Evolutionary conservation across 352 stramenopile genomes (phyloP).

Genomic region (Phytophthora rubi): DNA sequence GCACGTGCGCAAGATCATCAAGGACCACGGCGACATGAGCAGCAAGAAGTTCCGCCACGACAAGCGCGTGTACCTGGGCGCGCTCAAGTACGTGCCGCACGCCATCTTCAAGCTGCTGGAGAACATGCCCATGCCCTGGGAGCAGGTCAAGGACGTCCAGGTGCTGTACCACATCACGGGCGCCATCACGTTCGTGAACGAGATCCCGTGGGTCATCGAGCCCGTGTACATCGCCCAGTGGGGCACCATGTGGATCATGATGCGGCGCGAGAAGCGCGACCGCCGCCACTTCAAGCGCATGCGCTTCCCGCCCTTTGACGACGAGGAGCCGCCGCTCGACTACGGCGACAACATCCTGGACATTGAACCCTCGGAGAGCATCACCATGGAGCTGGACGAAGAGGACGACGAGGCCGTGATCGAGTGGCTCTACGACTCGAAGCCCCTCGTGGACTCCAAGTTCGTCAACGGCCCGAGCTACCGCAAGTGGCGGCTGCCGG

Average conservation of each 20-base stretch:
- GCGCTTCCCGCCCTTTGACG: constrained; percentile 99
- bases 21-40: constrained; percentile 99
- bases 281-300: constrained; percentile 99
- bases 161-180: constrained; percentile 99
- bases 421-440: constrained; percentile 99
- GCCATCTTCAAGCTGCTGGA: constrained; percentile 99
- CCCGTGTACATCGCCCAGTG: constrained; percentile 99
- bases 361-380: constrained; percentile 96
- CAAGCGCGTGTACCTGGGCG: constrained; percentile 99
- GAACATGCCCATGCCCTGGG: constrained; percentile 99
- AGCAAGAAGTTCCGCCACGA: constrained; percentile 99
- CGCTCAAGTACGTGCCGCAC: constrained; percentile 99
- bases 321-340: constrained; percentile 98
- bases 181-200: constrained; percentile 99
- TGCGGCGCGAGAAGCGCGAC: constrained; percentile 99
- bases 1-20: constrained; percentile 99
- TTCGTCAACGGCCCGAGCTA: constrained; percentile 99
- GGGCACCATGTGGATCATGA: constrained; percentile 99
- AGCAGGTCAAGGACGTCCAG: constrained; percentile 99
- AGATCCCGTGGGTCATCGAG: constrained; percentile 99
- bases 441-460: constrained; percentile 90
- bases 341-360: constrained; percentile 98
- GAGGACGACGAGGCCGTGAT: constrained; percentile 95
- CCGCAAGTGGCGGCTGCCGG: constrained; percentile 96
- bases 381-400: constrained; percentile 97